Conservation (phyloP, 2,329 filamentous ascomycete species). For the Nectriaceae sp. region DNA sequence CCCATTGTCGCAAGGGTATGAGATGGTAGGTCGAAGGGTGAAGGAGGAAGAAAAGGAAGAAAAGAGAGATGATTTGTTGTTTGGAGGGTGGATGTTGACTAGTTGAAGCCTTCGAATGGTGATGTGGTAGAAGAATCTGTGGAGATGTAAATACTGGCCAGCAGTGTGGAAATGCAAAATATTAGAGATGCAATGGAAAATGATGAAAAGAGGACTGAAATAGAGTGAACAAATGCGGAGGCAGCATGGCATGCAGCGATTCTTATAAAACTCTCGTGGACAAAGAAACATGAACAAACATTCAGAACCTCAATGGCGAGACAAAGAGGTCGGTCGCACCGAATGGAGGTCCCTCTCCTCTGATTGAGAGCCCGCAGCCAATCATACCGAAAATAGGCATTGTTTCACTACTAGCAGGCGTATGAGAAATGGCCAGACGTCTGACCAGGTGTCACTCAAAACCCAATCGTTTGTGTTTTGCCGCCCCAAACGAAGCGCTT, state of each 20-base stretch:
- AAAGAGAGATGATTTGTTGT: neutral
- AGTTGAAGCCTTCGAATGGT: neutral
- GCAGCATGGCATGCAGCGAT: neutral
- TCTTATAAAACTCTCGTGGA: neutral
- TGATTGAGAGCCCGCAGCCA: constrained; percentile 11
- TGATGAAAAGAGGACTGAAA: neutral
- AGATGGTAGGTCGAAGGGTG: neutral
- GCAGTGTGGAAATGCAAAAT: constrained; percentile 13
- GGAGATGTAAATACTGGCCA: constrained; percentile 12
- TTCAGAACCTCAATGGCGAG: neutral
- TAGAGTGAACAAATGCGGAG: neutral
- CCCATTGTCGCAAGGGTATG: constrained; percentile 25
- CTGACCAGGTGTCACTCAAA: constrained; percentile 4
- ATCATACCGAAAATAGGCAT: constrained; percentile 11
- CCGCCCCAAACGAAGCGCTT: constrained; percentile 21
- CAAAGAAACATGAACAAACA: neutral
- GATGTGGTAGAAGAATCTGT: neutral
- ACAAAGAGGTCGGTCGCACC: neutral
- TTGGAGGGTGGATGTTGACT: neutral
- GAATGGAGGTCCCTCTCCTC: constrained; percentile 9
- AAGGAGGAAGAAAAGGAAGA: neutral
- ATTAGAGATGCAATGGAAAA: neutral
- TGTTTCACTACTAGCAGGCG: constrained; percentile 12
- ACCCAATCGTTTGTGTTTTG: constrained; percentile 24
- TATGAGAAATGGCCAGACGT: constrained; percentile 9